Base-by-base conservation (phyloP, 305 asterid genomes). In the Plantago coronopus region DNA sequence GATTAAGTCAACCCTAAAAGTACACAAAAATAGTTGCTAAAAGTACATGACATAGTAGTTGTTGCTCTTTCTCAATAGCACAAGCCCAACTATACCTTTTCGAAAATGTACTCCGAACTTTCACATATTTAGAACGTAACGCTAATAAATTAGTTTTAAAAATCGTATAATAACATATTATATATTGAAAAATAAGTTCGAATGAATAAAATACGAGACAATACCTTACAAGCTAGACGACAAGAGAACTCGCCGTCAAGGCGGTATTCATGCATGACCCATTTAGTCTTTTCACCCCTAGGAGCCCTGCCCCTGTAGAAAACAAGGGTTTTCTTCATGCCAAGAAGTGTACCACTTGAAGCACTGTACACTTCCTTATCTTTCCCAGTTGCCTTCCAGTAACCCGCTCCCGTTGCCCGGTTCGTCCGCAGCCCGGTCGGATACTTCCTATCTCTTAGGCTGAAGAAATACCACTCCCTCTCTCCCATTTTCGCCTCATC, bases 211-310 rank as follows among this genome's bases (percentile, higher is more conserved):
- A 51, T 9, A 10, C n/a, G 43, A 23, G 2, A 29, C 0, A 0
- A 7, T 29, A 87, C 96, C 91, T 83, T 88, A 67, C 61, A 76
- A 48, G 86, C 62, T 74, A 78, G 86, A 57, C 89, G 90, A 79
- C 73, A 79, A 19, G 91, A 86, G 67, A 83, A 83, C 67, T 78
- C 71, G 9, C 88, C 85, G 31, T 81, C 83, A 59, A 86, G 96
- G 63, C 96, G 93, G 57, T 88, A 88, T 56, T 88, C 96, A 60
- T 88, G 96, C 96, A 88, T 88, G 68, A 88, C 96, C 96, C 96
- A 88, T 69, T 86, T 88, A 46, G 96, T 88, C 65, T 88, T 88
- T 61, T 81, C 83, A 0, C 96, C 96, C 0, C 88, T 69, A 0
- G 96, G 96, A 15, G 95, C 96, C 66, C 96, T 74, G 0, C 96